phyloP scores from a whole-genome alignment of 2,329 filamentous ascomycete species.

The Ascochyta viciae-villosae region DNA sequence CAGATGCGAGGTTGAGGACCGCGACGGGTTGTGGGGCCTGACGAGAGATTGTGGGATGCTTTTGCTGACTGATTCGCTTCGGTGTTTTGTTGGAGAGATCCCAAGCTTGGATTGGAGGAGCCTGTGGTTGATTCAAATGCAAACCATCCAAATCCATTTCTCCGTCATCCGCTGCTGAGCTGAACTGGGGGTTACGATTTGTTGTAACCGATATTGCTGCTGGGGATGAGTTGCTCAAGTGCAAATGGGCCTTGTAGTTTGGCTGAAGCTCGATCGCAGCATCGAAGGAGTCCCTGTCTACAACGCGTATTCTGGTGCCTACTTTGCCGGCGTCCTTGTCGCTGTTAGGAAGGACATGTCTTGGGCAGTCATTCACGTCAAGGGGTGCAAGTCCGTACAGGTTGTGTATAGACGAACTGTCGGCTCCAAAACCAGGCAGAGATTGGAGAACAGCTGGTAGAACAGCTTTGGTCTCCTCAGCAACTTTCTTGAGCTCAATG shows the following conservation, averaged over 20 bases:
- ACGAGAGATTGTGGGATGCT: background rate
- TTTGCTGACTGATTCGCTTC: background rate
- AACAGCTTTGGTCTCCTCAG: conserved; percentile 34
- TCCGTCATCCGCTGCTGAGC: background rate
- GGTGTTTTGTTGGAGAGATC: background rate
- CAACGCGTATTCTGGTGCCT: conserved; percentile 39
- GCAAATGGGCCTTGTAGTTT: conserved; percentile 19
- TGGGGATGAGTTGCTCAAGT: conserved; percentile 4
- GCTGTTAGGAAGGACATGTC: conserved; percentile 19
- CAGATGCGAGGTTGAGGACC: conserved; percentile 72
- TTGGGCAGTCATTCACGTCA: conserved; percentile 31
- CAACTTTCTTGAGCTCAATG: conserved; percentile 30
- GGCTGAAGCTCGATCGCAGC: conserved; percentile 39
- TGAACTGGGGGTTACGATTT: background rate
- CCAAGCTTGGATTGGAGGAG: background rate
- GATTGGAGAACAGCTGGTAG: conserved; percentile 31
- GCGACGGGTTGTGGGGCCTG: conserved; percentile 53
- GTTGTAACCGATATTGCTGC: background rate
- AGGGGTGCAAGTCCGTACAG: conserved; percentile 27
- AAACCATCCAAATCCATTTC: conserved; percentile 11
- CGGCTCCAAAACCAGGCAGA: conserved; percentile 26
- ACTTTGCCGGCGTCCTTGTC: conserved; percentile 27
- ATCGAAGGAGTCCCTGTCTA: conserved; percentile 45
- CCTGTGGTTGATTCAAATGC: background rate
- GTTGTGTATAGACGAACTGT: conserved; percentile 26